Evolutionary conservation across 495 filamentous ascomycete genomes (phyloP).

Genomic region (Pyrenula massariospora): DNA sequence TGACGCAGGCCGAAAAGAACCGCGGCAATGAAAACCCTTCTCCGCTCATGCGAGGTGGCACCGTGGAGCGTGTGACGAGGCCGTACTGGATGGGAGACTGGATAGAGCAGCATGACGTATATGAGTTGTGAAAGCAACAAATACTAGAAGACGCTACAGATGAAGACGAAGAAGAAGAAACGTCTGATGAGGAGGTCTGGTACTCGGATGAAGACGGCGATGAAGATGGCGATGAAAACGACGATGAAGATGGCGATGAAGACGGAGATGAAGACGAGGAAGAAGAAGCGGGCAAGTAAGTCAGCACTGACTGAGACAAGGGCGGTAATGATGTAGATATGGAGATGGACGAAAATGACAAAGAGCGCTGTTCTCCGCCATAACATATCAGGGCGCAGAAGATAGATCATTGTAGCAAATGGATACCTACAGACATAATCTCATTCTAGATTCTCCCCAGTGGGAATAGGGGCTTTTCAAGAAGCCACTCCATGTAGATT

Average conservation of each 20-base stretch:
- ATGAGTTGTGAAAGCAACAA: conserved; percentile 12
- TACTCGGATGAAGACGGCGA: neutral
- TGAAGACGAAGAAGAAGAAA: conserved; percentile 33
- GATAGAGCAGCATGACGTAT: neutral
- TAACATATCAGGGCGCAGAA: neutral
- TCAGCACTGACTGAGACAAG: neutral
- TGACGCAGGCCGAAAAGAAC: neutral
- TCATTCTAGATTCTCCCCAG: no score
- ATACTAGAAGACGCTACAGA: conserved; percentile 31
- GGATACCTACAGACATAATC: no score
- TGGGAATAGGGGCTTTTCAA: no score
- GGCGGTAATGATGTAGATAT: neutral
- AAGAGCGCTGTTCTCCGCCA: neutral
- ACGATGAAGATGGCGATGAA: neutral
- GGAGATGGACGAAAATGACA: neutral
- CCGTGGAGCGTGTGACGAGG: neutral
- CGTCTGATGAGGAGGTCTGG: conserved; percentile 34
- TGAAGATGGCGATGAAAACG: neutral
- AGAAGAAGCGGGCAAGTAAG: neutral
- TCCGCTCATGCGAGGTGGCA: neutral
- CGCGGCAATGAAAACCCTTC: conserved; percentile 1
- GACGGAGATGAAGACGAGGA: neutral
- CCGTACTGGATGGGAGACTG: neutral
- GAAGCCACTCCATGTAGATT: no score
- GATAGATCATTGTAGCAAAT: no score